phyloP scores from a whole-genome alignment of 225 moss, liverwort and hornwort species.

The Climacium dendroides region DNA sequence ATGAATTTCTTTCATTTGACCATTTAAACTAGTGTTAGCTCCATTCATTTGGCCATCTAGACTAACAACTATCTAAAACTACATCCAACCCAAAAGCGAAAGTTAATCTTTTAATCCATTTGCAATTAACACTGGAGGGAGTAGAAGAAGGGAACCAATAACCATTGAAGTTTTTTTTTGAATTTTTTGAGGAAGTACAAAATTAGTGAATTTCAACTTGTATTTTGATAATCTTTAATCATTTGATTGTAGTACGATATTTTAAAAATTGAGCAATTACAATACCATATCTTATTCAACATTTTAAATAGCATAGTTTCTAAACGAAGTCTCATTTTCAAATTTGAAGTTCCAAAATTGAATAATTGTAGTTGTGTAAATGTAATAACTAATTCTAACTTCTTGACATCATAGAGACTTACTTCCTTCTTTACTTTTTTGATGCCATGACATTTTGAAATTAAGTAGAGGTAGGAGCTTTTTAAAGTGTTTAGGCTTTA shows the following conservation, averaged over 20 bases:
- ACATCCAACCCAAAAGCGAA: neutral
- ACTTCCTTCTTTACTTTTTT: too few species aligned
- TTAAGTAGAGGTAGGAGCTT: too few species aligned
- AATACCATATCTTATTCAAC: too few species aligned
- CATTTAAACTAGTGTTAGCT: neutral
- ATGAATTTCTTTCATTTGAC: neutral
- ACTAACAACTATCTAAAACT: neutral
- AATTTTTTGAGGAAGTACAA: neutral
- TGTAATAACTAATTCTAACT: neutral
- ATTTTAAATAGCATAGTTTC: neutral
- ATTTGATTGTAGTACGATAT: fast-evolving
- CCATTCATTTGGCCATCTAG: neutral
- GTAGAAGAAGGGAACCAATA: neutral
- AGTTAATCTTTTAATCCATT: neutral
- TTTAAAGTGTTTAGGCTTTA: too few species aligned
- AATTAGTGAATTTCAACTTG: neutral
- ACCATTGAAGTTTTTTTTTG: neutral
- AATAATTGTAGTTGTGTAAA: neutral
- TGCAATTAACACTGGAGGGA: neutral
- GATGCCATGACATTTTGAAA: too few species aligned
- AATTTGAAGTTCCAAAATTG: neutral
- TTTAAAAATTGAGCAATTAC: fast-evolving
- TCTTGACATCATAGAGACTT: neutral
- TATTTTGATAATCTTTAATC: neutral
- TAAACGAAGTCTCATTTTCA: neutral